These are phyloP conservation scores for Globisporangium camurandrum DNA, from an alignment of 352 stramenopile species.

Conservation along the genomic window DNA sequence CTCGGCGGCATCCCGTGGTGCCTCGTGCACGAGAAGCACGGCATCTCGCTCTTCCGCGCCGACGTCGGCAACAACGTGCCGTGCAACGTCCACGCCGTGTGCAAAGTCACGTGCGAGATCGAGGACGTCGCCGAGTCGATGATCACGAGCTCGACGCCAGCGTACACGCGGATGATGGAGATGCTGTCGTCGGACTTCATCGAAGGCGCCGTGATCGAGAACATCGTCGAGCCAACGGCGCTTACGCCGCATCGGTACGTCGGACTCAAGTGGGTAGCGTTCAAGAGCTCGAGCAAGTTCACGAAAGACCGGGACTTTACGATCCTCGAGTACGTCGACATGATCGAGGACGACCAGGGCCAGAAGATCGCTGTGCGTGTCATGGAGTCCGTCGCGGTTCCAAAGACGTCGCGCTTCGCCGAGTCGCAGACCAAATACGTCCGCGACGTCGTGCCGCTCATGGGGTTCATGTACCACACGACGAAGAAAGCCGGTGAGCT, in stretches of 20 bases:
- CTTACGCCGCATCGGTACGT: conserved; percentile 71
- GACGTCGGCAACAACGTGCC: conserved; percentile 48
- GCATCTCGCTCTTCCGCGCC: conserved; percentile 75
- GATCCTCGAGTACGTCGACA: conserved; percentile 84
- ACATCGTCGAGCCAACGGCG: conserved; percentile 64
- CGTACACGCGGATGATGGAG: conserved; percentile 83
- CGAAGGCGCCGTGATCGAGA: conserved; percentile 73
- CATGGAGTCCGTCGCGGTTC: conserved; percentile 78
- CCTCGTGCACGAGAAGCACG: conserved; percentile 75
- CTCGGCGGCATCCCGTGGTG: conserved; percentile 63
- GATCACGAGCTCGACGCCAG: conserved; percentile 67
- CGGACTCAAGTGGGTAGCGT: conserved; percentile 78
- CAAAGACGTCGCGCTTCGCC: conserved; percentile 41
- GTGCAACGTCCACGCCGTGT: conserved; percentile 83
- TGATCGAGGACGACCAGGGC: conserved; percentile 82
- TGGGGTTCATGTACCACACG: conserved; percentile 85
- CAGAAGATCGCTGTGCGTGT: conserved; percentile 80
- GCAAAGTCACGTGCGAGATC: conserved; percentile 73
- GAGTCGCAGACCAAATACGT: conserved; percentile 60
- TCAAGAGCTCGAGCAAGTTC: conserved; percentile 78
- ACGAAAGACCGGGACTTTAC: conserved; percentile 74
- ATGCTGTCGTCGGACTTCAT: conserved; percentile 82
- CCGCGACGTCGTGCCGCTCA: conserved; percentile 69
- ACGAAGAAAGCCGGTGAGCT: conserved; percentile 73
- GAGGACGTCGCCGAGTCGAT: conserved; percentile 78